Evolutionary conservation across 2,329 filamentous ascomycete species (phyloP), one percentile per base, ranked within the genome.

Genomic region (Xylariaceae sp.): DNA sequence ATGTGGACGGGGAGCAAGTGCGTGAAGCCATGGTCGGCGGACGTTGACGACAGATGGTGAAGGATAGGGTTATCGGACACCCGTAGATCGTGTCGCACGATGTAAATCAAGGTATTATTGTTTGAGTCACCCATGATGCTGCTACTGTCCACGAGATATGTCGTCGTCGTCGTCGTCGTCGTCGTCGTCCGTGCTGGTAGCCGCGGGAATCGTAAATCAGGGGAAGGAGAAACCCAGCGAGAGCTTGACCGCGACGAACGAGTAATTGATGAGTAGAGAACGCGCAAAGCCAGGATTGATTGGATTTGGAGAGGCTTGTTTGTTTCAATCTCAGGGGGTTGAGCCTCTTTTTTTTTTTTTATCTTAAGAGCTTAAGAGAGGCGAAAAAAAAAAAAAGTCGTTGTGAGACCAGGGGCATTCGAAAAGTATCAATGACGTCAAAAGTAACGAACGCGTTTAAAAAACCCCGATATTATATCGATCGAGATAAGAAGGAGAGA

Each of bases 51-150:
- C 48, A 80, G 73, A 63, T 71, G 77, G 65, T 89, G 77, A 26
- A 92, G 77, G 42, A 91, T 77, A 0, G 87, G 87, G 64, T 91
- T 91, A 70, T 92, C 88, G 31, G 80, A 76, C 30, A 88, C 75
- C 57, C 89, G 85, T 26, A 91, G 75, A 67, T 92, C 89, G 61
- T 85, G 82, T 44, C 88, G 82, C 37, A 91, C 70, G 27, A 91
- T 69, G 65, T 90, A 91, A 53, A 92, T 75, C 50, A 91, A 73
- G 29, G 88, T 75, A 19, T 19, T 19, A 19, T 19, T 19, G 34
- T 78, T 81, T 8, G 65, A 68, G 29, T 59, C 60, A 48, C 64
- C 54, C 69, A 71, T 72, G 42, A n/a, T 19, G 19, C 19, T 19
- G 19, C 19, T 19, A 19, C 19, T 60, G 56, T 34, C 40, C 43